Evolutionary conservation across 176 grass and related monocot species (phyloP), one percentile per base, ranked within the genome.

Genomic region (Saccharum spontaneum): DNA sequence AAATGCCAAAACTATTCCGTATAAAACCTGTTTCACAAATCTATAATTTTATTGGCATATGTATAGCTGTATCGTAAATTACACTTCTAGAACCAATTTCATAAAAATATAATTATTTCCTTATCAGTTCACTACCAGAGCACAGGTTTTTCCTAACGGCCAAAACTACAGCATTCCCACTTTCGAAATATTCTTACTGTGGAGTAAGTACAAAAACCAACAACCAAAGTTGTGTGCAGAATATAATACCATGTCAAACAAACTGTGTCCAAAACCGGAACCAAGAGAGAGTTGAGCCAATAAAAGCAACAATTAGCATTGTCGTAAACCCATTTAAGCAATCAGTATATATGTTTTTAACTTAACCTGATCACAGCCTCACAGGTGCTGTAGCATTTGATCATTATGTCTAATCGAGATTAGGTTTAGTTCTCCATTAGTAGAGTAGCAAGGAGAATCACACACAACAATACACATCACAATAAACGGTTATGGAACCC

Each of bases 381-480:
- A 52, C 46, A 81, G 22, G 22, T 24, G 43, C 43, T 68, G 79
- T 40, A 70, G 46, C 31, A 39, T 52, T 52, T 57, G 66, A 82
- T 82, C 48, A 57, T 70, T 57, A 69, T 54, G 79, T 17, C 64
- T 52, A 36, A 52, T 68, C 3, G 64, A 81, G 45, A 81, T 69
- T 69, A 54, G 62, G 63, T 69, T 46, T 36, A n/a, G 17, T 67
- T 69, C 46, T 80, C 79, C 64, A 68, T 33, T 30, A 22, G 16
- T 75, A 75, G 23, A 54, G 24, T 76, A 23, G 49, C 64, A 69
- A 52, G 45, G 44, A 71, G 48, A 26, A 28, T 40, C 16, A 5
- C 23, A 59, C 46, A 70, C 50, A 69, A 77, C 48, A 76, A 71
- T 30, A 81, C 87, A 79, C 69, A 85, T 61, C 22, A 80, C 59